Evolutionary conservation across 441 rosid genomes (phyloP).

Genomic region (Eruca vesicaria): DNA sequence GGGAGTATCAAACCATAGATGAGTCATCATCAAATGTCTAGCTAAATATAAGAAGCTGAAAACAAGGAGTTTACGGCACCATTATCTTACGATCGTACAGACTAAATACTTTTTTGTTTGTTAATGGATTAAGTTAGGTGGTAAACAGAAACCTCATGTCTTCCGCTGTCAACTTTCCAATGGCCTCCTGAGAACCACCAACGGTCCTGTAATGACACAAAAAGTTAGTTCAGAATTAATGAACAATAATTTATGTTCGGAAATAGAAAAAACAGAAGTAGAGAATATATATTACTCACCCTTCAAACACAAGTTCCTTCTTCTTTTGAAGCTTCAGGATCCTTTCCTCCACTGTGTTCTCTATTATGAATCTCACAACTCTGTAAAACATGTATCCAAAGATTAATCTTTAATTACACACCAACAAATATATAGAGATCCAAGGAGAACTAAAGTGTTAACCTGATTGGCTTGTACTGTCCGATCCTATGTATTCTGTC

Average conservation of each 20-base stretch:
- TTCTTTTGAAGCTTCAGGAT: conserved; percentile 88
- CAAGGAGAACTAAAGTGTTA: background rate
- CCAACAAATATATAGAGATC: background rate
- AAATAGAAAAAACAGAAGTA: background rate
- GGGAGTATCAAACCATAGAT: background rate
- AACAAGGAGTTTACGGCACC: background rate
- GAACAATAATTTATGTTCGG: background rate
- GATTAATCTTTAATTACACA: background rate
- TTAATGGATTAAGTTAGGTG: conserved; percentile 20
- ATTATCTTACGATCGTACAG: background rate
- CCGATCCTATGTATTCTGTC: conserved; percentile 98
- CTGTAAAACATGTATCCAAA: conserved; percentile 33
- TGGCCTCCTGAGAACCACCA: conserved; percentile 84
- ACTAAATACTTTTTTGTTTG: background rate
- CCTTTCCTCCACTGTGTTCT: conserved; percentile 97
- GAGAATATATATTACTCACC: conserved; percentile 44
- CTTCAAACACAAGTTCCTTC: conserved; percentile 96
- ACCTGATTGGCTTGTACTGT: conserved; percentile 97
- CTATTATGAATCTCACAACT: conserved; percentile 84
- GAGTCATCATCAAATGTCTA: background rate
- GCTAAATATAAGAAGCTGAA: background rate
- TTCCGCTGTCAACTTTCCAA: conserved; percentile 73
- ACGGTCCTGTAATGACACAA: conserved; percentile 59
- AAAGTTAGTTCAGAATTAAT: background rate
- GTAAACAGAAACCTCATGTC: conserved; percentile 77